phyloP scores from a whole-genome alignment of 495 filamentous ascomycete species.

The Bombardia bombarda region DNA sequence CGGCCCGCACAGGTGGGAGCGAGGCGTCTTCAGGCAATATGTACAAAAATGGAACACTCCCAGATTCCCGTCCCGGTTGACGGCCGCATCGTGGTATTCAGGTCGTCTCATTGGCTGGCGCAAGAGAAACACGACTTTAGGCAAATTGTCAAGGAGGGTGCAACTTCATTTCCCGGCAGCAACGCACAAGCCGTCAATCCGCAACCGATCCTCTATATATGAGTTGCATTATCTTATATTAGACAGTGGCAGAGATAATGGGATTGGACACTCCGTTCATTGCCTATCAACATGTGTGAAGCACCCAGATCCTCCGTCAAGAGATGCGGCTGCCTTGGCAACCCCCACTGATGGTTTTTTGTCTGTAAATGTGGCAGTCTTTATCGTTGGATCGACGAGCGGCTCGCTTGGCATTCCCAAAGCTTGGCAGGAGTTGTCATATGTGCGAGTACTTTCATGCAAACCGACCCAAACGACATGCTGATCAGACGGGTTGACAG shows the following conservation, averaged over 20 bases:
- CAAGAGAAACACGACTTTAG: slow-evolving; percentile 2
- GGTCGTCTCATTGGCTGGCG: not conserved
- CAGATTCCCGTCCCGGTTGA: slow-evolving; percentile 6
- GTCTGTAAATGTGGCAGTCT: not conserved
- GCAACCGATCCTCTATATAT: slow-evolving; percentile 4
- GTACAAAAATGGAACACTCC: slow-evolving; percentile 1
- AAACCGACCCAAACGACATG: not conserved
- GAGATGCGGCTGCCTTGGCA: slow-evolving; percentile 15
- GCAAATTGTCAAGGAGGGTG: slow-evolving; percentile 2
- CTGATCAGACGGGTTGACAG: not conserved
- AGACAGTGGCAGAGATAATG: not conserved
- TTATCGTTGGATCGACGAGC: not conserved
- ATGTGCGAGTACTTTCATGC: not conserved
- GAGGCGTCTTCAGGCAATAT: slow-evolving; percentile 6
- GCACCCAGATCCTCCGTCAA: not conserved
- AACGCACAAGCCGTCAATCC: not conserved
- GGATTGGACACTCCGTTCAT: not conserved
- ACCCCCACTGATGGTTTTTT: not conserved
- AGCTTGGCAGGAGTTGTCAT: not conserved
- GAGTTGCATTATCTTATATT: not conserved
- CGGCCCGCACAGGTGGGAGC: slow-evolving; percentile 7
- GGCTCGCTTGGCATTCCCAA: slow-evolving; percentile 3
- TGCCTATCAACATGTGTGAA: not conserved
- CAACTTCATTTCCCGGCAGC: not conserved
- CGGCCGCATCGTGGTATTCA: slow-evolving; percentile 2